These are phyloP conservation scores for Zelonia costaricensis DNA, from an alignment of 208 protist species.

Conservation along the genomic window DNA sequence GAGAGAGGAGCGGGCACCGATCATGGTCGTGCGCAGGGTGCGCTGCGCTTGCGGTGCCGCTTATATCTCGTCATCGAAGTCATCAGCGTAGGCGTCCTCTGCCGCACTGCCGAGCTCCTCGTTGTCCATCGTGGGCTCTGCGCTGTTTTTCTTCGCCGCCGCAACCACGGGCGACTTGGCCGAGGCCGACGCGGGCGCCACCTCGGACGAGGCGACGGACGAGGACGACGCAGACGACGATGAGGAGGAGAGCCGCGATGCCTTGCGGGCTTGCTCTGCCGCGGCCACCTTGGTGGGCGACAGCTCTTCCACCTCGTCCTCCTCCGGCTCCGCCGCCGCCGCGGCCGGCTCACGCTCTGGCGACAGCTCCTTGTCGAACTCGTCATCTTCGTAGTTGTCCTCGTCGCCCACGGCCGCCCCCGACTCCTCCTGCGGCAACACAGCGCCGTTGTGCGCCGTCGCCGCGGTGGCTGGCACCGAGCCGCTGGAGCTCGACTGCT, in stretches of 20 bases:
- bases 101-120: constrained; percentile 13
- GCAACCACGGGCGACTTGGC: not conserved
- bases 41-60: too few relatives aligned
- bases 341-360: not conserved
- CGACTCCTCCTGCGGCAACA: too few relatives aligned
- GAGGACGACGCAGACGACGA: constrained; percentile 10
- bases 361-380: constrained; percentile 1
- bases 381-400: not conserved
- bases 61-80: constrained; percentile 36
- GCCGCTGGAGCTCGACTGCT: constrained; percentile 6
- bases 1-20: not conserved
- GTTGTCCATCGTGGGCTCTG: not conserved
- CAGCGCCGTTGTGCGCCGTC: not conserved
- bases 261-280: not conserved
- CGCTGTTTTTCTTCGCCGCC: not conserved
- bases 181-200: not conserved
- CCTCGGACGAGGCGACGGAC: not conserved
- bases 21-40: not conserved
- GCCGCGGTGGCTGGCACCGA: not conserved
- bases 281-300: constrained; percentile 3
- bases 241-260: not conserved
- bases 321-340: not conserved
- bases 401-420: too few relatives aligned
- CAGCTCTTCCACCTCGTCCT: constrained; percentile 5
- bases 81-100: constrained; percentile 33